Percentiles rank a stretch among this genome's conserved stretches.
Evolutionary conservation across 169 alveolate species (phyloP).

Genomic region (Plasmodium knowlesi): DNA sequence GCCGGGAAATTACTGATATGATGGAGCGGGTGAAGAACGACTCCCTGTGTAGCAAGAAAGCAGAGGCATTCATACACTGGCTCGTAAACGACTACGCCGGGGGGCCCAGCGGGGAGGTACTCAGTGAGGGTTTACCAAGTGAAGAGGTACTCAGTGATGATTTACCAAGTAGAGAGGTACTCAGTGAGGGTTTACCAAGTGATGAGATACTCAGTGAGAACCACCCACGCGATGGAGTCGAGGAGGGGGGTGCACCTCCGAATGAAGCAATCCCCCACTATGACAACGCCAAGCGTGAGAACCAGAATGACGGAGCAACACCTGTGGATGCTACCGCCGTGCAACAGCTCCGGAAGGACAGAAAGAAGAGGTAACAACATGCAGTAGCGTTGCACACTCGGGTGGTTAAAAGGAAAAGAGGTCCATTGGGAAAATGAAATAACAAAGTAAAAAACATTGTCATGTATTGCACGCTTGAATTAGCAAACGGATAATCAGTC

Average conservation of each 20-base stretch:
- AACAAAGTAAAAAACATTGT: neutral
- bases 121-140: neutral
- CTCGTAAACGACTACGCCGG: conserved; percentile 38
- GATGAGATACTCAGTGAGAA: neutral
- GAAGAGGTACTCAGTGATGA: neutral
- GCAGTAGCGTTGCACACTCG: neutral
- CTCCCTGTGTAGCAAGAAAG: conserved; percentile 18
- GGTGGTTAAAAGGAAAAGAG: neutral
- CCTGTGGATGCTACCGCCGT: neutral
- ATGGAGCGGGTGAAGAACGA: conserved; percentile 23
- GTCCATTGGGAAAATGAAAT: neutral
- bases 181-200: neutral
- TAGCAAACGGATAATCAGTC: neutral
- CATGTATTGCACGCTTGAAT: neutral
- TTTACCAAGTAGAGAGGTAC: neutral
- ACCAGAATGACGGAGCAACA: neutral
- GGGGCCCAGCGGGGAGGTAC: neutral
- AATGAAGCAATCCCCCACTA: neutral
- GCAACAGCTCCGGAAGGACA: neutral
- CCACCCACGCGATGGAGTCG: neutral
- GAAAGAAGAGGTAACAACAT: neutral
- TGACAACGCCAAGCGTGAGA: neutral
- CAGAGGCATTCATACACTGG: conserved; percentile 72
- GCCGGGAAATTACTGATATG: conserved; percentile 2
- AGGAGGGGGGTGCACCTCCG: neutral